Evolutionary conservation across 2,329 filamentous ascomycete species (phyloP).

Genomic region (Aspergillus melleus): DNA sequence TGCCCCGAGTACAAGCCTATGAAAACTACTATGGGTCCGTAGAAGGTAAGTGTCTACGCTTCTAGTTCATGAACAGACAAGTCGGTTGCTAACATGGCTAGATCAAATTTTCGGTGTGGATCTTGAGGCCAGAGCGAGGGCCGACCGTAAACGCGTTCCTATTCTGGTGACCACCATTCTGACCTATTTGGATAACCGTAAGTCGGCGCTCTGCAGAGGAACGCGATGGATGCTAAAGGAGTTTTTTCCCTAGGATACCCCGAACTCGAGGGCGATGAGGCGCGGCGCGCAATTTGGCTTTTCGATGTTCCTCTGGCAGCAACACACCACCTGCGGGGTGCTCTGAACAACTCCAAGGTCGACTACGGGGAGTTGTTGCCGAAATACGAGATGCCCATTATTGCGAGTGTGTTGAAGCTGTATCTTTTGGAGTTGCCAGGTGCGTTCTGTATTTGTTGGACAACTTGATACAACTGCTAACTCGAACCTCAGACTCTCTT

Average conservation of each 20-base stretch:
- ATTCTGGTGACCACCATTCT: constrained; percentile 88
- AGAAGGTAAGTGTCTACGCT: constrained; percentile 55
- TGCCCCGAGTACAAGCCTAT: constrained; percentile 86
- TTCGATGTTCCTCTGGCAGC: constrained; percentile 83
- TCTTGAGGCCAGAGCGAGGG: constrained; percentile 88
- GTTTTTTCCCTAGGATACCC: constrained; percentile 68
- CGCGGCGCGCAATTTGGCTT: constrained; percentile 88
- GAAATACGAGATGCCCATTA: constrained; percentile 89
- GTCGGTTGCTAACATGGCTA: constrained; percentile 26
- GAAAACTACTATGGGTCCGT: constrained; percentile 99
- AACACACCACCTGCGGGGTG: constrained; percentile 78
- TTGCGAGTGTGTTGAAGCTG: constrained; percentile 88
- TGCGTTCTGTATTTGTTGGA: constrained; percentile 49
- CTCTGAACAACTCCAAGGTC: constrained; percentile 82
- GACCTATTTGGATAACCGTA: constrained; percentile 86
- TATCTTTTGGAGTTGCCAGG: constrained; percentile 93
- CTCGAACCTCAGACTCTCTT: constrained; percentile 70
- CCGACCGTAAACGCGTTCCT: constrained; percentile 93
- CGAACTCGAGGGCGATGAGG: constrained; percentile 94
- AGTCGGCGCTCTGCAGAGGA: constrained; percentile 17
- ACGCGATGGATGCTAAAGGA: constrained; percentile 5
- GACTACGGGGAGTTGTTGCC: constrained; percentile 74
- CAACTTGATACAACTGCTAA: constrained; percentile 2
- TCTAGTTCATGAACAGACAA: not conserved
- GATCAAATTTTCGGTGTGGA: constrained; percentile 98